phyloP scores from a whole-genome alignment of 345 rosid species.

The Gossypium sturtianum region DNA sequence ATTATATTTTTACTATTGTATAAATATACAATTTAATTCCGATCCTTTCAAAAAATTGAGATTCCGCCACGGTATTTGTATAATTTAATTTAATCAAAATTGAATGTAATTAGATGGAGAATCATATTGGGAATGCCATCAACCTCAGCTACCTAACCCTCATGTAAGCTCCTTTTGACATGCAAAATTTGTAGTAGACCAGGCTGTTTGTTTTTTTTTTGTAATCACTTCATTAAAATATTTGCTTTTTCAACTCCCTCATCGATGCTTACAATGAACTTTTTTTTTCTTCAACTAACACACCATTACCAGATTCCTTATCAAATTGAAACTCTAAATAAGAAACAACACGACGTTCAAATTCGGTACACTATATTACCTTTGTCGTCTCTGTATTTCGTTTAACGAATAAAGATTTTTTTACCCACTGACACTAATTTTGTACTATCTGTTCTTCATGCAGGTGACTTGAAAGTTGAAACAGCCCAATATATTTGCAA shows the following conservation, averaged over 20 bases:
- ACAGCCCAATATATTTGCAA: no score
- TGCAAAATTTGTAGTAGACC: background rate
- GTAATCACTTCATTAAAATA: background rate
- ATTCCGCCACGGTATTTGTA: no score
- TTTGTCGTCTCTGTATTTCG: no score
- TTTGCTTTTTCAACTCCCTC: background rate
- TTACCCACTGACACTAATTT: background rate
- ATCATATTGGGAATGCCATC: background rate
- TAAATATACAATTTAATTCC: no score
- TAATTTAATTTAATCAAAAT: no score
- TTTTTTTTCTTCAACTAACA: background rate
- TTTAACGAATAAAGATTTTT: background rate
- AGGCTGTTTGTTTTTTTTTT: background rate
- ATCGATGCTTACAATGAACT: background rate
- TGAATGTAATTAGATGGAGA: no score
- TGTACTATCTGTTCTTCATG: background rate
- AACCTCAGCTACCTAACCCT: background rate
- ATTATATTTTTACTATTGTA: no score
- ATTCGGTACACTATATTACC: background rate
- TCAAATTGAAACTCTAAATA: background rate
- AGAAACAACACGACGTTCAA: background rate
- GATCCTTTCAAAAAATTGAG: accelerated
- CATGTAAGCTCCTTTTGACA: background rate
- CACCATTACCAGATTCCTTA: background rate
- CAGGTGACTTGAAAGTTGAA: background rate